These are phyloP conservation scores for Anisodus tanguticus DNA, from an alignment of 257 asterid species.

Conservation along the genomic window DNA sequence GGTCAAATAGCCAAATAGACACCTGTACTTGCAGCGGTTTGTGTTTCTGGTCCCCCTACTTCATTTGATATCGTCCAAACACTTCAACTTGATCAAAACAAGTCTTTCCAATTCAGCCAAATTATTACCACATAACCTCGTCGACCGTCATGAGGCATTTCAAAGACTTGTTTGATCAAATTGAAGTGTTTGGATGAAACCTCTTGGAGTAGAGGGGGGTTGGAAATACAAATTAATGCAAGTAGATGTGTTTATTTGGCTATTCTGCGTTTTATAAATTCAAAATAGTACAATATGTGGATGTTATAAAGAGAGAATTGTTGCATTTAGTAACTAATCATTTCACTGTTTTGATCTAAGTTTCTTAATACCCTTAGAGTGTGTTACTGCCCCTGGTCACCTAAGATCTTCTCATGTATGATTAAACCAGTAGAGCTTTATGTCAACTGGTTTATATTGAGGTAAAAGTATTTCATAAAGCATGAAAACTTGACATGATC, in stretches of 20 bases:
- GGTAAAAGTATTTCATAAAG: neutral
- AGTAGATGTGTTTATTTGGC: conserved; percentile 4
- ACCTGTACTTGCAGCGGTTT: neutral
- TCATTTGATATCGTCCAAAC: neutral
- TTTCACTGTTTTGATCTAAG: neutral
- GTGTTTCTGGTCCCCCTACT: neutral
- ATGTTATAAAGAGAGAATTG: neutral
- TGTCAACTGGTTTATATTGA: conserved; percentile 19
- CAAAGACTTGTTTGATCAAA: neutral
- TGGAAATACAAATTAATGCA: neutral
- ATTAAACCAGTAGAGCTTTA: conserved; percentile 7
- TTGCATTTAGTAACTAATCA: conserved; percentile 1
- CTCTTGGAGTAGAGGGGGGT: neutral
- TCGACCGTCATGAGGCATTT: neutral
- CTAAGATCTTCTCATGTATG: conserved; percentile 6
- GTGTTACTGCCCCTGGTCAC: neutral
- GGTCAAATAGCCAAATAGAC: neutral
- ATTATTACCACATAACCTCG: neutral
- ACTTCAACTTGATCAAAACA: conserved; percentile 15
- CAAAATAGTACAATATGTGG: neutral
- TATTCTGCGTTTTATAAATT: neutral
- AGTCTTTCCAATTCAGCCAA: neutral
- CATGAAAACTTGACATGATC: conserved; percentile 18
- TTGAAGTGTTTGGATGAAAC: neutral
- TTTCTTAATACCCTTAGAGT: neutral